Evolutionary conservation across 2,329 filamentous ascomycete genomes (phyloP).

Genomic region (Nigrograna mackinnonii): DNA sequence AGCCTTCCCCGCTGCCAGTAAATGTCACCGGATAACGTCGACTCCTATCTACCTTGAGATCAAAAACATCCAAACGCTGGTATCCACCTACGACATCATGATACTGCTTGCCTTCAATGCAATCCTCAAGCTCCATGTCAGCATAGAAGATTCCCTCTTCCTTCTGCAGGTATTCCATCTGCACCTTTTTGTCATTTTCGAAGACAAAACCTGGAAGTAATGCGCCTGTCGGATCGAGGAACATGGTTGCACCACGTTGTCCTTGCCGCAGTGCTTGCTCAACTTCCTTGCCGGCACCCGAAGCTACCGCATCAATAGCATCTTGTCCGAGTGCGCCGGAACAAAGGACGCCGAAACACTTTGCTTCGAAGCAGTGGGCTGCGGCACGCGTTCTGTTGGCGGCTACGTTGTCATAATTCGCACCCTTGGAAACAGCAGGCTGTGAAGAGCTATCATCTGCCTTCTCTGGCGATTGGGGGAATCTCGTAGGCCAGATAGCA

Average conservation of each 20-base stretch:
- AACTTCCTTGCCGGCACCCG: constrained; percentile 24
- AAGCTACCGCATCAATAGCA: constrained; percentile 40
- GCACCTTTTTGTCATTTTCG: constrained; percentile 18
- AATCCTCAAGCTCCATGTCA: constrained; percentile 53
- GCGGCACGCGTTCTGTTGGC: constrained; percentile 58
- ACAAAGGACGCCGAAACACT: constrained; percentile 59
- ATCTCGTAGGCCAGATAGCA: constrained; percentile 56
- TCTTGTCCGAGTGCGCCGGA: constrained; percentile 47
- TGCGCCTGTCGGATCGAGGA: constrained; percentile 56
- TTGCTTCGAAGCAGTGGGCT: constrained; percentile 60
- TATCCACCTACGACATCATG: constrained; percentile 62
- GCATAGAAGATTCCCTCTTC: constrained; percentile 57
- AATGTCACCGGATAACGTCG: constrained; percentile 36
- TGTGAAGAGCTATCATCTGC: background rate
- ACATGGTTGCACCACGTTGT: constrained; percentile 53
- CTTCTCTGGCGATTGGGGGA: constrained; percentile 3
- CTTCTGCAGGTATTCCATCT: constrained; percentile 45
- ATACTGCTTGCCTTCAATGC: constrained; percentile 61
- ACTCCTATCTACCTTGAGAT: constrained; percentile 52
- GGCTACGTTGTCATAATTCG: constrained; percentile 58
- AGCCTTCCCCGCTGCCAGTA: too few species aligned
- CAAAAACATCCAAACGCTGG: constrained; percentile 59
- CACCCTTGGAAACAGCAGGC: constrained; percentile 7
- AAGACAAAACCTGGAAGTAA: constrained; percentile 43
- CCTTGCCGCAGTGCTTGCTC: constrained; percentile 39